Evolutionary conservation across 257 asterid genomes (phyloP).

Genomic region (Solanum rostratum): DNA sequence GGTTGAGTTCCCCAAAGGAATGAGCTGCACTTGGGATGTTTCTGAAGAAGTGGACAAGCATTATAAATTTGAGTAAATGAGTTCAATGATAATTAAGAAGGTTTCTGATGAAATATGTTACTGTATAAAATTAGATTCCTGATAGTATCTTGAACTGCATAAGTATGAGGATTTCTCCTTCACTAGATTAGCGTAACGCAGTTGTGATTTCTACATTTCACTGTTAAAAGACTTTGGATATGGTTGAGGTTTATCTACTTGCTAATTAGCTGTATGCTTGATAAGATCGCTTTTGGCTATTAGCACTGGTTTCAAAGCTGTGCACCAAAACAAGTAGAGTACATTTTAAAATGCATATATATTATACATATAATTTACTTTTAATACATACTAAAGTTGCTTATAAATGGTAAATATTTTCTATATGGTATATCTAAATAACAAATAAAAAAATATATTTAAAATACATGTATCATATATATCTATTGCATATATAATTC

Average conservation of each 20-base stretch:
- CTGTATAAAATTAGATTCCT: neutral
- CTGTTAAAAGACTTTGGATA: neutral
- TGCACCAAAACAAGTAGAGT: too few relatives aligned
- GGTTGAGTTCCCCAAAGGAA: slow-evolving; percentile 36
- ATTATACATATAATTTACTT: too few relatives aligned
- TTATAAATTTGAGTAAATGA: slow-evolving; percentile 23
- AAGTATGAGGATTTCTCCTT: neutral
- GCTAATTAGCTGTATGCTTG: neutral
- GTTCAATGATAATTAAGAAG: neutral
- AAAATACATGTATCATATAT: too few relatives aligned
- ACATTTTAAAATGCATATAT: too few relatives aligned
- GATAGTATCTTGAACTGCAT: neutral
- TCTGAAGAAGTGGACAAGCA: slow-evolving; percentile 36
- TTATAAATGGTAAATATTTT: too few relatives aligned
- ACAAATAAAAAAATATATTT: too few relatives aligned
- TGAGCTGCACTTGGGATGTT: slow-evolving; percentile 48
- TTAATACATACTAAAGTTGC: too few relatives aligned
- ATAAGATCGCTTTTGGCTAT: too few relatives aligned
- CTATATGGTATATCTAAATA: too few relatives aligned
- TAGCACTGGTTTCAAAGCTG: too few relatives aligned
- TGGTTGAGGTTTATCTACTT: neutral
- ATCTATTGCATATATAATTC: too few relatives aligned
- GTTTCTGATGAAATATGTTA: neutral
- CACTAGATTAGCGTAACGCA: neutral
- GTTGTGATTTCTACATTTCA: neutral